Base-by-base conservation (phyloP, 1,139 yeast species). In the Torulaspora globosa region DNA sequence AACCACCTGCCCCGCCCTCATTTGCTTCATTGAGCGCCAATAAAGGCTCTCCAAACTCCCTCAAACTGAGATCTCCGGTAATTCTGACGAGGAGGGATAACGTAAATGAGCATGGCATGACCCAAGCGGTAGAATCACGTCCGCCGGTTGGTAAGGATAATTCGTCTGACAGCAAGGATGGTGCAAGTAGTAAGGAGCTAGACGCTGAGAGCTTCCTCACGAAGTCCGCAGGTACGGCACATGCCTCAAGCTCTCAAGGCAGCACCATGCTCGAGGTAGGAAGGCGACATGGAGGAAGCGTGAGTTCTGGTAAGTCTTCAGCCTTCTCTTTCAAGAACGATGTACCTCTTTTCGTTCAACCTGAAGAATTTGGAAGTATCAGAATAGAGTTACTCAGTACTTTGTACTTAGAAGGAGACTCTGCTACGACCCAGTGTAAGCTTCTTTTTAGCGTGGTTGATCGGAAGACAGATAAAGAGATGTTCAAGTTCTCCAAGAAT, bases 401-500 rank as follows among this genome's bases (percentile, higher is more conserved):
- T 9, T 67, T 86, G 43, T 70, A 76, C 46, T 61, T 63, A 52
- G 55, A 75, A 66, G 47, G 58, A 42, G 67, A 62, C 39, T 69
- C 67, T 43, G 68, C 70, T 52, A 50, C 72, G 1, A 85, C 79
- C 35, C 86, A 81, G 33, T 80, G 84, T 6, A 69, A 71, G 18
- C 73, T 82, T n/a, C 72, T 85, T 1, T 70, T 87, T 39, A 75
- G 82, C 1, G 76, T 83, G 3, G 69, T 73, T 27, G 92, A 85
- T 58, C 71, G 79, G 26, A 77, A 70, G 8, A 68, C 82, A 1
- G 72, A 70, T 26, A 80, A 80, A 55, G 87, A 81, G 58, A 76
- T 84, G 74, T 87, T 94, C 85, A 74, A 80, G 53, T 75, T 84
- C 43, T 68, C 80, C 24, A 87, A 88, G 58, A 70, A 80, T 2